Conservation (phyloP, 768 basidiomycete genomes). For the Boletus huronensis region DNA sequence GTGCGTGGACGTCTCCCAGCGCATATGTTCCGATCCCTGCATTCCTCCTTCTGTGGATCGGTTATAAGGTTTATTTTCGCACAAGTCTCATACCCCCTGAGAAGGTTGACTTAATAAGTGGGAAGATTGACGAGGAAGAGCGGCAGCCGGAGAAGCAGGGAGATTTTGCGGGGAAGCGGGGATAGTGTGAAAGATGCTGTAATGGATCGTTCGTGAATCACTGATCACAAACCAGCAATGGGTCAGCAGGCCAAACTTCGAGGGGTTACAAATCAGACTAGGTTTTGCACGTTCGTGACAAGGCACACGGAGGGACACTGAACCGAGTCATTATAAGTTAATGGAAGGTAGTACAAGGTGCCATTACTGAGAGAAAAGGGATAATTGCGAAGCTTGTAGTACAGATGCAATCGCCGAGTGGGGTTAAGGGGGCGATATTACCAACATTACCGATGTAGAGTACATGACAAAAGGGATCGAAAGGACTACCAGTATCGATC, state of each 20-base stretch:
- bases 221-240: neutral
- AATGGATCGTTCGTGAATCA: neutral
- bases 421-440: constrained; percentile 1
- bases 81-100: constrained; percentile 36
- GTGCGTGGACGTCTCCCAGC: neutral
- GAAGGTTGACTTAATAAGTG: constrained; percentile 49
- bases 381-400: constrained; percentile 18
- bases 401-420: constrained; percentile 24
- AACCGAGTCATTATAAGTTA: constrained; percentile 19
- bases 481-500: constrained; percentile 4
- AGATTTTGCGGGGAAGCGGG: constrained; percentile 17
- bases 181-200: constrained; percentile 21
- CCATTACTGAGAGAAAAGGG: neutral
- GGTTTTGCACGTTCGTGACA: constrained; percentile 8
- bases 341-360: constrained; percentile 20
- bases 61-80: constrained; percentile 36
- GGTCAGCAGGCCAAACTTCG: neutral
- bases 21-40: constrained; percentile 33
- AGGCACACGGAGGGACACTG: neutral
- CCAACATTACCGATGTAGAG: neutral
- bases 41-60: constrained; percentile 36
- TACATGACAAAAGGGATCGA: constrained; percentile 1
- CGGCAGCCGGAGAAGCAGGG: constrained; percentile 42
- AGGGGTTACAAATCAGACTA: neutral
- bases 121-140: constrained; percentile 56